These are phyloP conservation scores for Dactylellina sp. DNA, from an alignment of 2,329 filamentous ascomycete species.

Conservation along the genomic window DNA sequence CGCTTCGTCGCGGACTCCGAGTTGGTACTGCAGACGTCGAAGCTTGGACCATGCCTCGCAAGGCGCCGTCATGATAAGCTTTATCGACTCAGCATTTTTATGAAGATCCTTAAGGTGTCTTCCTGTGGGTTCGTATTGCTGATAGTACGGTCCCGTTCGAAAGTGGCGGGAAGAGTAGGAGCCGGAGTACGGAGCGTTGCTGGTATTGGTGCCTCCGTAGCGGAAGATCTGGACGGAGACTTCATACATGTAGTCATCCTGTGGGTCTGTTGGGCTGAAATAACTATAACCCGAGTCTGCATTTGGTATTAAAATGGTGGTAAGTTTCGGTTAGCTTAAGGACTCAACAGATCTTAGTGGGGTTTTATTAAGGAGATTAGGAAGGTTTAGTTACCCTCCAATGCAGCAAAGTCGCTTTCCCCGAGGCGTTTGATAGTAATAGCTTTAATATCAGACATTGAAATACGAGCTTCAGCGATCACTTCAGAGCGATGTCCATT, in stretches of 20 bases:
- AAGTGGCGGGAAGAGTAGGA: constrained; percentile 19
- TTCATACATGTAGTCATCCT: constrained; percentile 40
- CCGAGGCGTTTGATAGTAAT: constrained; percentile 18
- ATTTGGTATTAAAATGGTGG: background rate
- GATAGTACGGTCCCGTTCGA: constrained; percentile 16
- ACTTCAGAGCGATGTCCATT: constrained; percentile 14
- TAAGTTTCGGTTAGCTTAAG: background rate
- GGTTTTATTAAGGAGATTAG: no score
- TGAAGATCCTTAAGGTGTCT: constrained; percentile 35
- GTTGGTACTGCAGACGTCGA: constrained; percentile 15
- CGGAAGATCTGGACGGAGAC: constrained; percentile 30
- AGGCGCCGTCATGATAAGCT: constrained; percentile 22
- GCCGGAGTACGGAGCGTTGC: background rate
- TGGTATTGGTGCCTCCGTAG: background rate
- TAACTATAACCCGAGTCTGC: constrained; percentile 28
- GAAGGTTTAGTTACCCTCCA: constrained; percentile 14
- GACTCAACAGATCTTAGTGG: background rate
- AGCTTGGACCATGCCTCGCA: constrained; percentile 28
- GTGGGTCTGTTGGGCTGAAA: background rate
- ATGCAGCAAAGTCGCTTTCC: constrained; percentile 15
- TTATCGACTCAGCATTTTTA: constrained; percentile 37
- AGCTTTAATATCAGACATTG: constrained; percentile 33
- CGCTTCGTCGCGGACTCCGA: constrained; percentile 23
- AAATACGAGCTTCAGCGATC: constrained; percentile 23
- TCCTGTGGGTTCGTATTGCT: constrained; percentile 3